Conservation (phyloP, 2,329 filamentous ascomycete species). For the Fusarium nodosum region DNA sequence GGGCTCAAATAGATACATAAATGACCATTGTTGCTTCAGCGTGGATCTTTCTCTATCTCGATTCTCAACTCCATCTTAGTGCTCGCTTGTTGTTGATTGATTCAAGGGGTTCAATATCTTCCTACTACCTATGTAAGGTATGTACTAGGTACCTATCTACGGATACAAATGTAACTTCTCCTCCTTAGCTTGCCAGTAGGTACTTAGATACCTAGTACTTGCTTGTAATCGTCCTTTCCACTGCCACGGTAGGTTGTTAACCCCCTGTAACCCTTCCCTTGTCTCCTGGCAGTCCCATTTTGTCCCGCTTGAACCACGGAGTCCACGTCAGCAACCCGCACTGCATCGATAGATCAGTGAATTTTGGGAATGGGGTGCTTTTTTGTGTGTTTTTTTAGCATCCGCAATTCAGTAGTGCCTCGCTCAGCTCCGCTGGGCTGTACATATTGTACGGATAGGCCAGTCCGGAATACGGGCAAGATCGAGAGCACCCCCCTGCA, state of each 20-base stretch:
- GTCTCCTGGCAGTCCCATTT: conserved; percentile 16
- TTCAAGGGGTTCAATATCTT: conserved; percentile 20
- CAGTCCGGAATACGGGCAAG: neutral
- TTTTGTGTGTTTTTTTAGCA: conserved; percentile 27
- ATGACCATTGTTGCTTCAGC: neutral
- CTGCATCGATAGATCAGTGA: conserved; percentile 18
- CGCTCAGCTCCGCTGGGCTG: conserved; percentile 18
- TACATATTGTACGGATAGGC: neutral
- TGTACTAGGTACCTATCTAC: neutral
- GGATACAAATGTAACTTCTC: neutral
- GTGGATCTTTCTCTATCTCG: neutral
- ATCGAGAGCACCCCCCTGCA: conserved; percentile 12
- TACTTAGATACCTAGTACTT: neutral
- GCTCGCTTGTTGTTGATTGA: conserved; percentile 18
- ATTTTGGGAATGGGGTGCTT: conserved; percentile 9
- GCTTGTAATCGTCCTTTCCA: neutral
- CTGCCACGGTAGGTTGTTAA: conserved; percentile 4
- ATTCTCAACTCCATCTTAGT: conserved; percentile 7
- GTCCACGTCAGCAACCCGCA: conserved; percentile 41
- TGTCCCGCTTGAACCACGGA: conserved; percentile 15
- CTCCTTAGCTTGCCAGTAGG: conserved; percentile 26
- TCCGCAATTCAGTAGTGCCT: conserved; percentile 31
- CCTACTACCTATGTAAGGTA: neutral
- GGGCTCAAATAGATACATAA: neutral
- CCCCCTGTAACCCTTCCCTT: conserved; percentile 21